Evolutionary conservation across 495 filamentous ascomycete species (phyloP).

Genomic region (Neurospora intermedia): DNA sequence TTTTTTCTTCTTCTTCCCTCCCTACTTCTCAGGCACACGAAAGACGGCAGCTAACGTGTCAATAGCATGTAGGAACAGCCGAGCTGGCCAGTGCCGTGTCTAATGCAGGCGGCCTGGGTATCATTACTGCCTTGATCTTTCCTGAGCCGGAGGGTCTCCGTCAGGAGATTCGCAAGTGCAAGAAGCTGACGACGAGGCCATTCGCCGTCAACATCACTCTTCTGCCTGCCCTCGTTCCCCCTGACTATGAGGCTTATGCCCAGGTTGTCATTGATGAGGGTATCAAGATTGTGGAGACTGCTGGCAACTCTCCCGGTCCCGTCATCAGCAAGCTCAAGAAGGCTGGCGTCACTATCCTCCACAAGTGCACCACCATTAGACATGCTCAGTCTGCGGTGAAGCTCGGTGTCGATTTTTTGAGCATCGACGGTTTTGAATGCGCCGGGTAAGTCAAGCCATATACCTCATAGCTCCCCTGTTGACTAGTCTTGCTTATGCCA

Average conservation of each 20-base stretch:
- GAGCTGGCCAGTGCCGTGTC: constrained; percentile 89
- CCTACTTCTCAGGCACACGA: not conserved
- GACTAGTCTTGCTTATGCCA: not conserved
- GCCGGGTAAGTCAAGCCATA: constrained; percentile 54
- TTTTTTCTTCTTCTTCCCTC: not conserved
- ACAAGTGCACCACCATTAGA: constrained; percentile 96
- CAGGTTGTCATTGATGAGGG: constrained; percentile 89
- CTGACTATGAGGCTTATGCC: constrained; percentile 87
- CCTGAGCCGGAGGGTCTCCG: constrained; percentile 87
- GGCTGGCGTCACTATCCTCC: constrained; percentile 66
- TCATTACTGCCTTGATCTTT: constrained; percentile 91
- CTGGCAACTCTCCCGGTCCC: constrained; percentile 86
- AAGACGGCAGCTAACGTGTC: constrained; percentile 11
- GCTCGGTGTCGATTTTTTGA: constrained; percentile 91
- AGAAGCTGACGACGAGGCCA: constrained; percentile 72
- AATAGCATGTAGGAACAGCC: constrained; percentile 56
- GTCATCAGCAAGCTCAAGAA: constrained; percentile 84
- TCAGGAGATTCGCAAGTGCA: constrained; percentile 83
- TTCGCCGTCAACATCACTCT: constrained; percentile 97
- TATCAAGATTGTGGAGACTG: constrained; percentile 90
- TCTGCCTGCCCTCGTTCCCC: constrained; percentile 78
- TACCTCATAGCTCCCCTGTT: not conserved
- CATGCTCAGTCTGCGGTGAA: constrained; percentile 89
- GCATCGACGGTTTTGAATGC: constrained; percentile 96
- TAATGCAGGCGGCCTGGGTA: constrained; percentile 89